Conservation (phyloP, 2,329 filamentous ascomycete genomes). For the Ophiostoma pallidulum region DNA sequence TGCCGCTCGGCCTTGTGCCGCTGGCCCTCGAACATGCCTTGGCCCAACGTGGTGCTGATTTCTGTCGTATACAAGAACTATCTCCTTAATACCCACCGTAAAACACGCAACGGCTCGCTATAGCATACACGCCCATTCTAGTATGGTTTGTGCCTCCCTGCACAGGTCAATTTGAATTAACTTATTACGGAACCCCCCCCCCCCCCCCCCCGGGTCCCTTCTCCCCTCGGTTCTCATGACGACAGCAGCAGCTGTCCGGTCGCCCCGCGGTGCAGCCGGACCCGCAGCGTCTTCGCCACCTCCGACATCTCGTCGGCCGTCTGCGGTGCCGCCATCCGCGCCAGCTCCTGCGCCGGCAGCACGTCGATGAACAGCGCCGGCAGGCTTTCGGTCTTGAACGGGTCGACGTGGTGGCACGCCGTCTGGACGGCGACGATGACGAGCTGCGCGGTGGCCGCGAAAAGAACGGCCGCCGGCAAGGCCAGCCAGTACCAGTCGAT, state of each 20-base stretch:
- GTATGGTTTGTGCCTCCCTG: too few relatives aligned
- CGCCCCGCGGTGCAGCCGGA: not conserved
- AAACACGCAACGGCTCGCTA: too few relatives aligned
- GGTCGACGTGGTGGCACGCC: not conserved
- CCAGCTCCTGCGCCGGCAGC: not conserved
- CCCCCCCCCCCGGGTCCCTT: too few relatives aligned
- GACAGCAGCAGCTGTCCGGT: not conserved
- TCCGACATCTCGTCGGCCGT: not conserved
- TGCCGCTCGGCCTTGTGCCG: too few relatives aligned
- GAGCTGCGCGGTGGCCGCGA: not conserved
- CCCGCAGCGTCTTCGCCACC: not conserved
- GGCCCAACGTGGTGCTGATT: too few relatives aligned
- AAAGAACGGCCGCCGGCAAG: not conserved
- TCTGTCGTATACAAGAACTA: too few relatives aligned
- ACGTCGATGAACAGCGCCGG: not conserved
- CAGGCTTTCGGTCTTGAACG: conserved; percentile 1
- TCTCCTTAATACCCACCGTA: too few relatives aligned
- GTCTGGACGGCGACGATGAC: not conserved
- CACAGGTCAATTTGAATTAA: too few relatives aligned
- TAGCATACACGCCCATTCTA: too few relatives aligned
- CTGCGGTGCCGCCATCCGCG: not conserved
- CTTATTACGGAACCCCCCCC: too few relatives aligned
- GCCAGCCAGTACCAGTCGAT: conserved; percentile 1
- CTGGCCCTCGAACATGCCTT: too few relatives aligned
- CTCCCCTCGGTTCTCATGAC: not conserved